These are phyloP conservation scores for Candida maltosa DNA, from an alignment of 805 yeast genomes.

Conservation along the genomic window DNA sequence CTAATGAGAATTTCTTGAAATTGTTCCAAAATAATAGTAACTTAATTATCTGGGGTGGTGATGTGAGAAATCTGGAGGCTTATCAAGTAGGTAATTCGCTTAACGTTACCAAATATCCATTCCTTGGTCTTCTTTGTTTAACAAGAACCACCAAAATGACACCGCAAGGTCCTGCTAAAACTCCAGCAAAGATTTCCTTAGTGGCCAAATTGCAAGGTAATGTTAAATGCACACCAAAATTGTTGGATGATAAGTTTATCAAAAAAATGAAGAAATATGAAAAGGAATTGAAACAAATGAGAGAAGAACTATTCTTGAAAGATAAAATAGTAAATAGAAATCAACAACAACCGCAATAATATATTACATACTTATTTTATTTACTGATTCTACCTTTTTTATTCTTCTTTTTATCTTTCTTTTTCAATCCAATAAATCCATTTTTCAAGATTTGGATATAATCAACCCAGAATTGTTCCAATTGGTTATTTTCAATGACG, in stretches of 20 bases:
- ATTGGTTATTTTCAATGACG: slow-evolving; percentile 54
- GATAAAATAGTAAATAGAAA: slow-evolving; percentile 75
- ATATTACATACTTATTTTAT: slow-evolving; percentile 1
- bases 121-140: slow-evolving; percentile 70
- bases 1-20: slow-evolving; percentile 47
- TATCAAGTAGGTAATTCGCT: slow-evolving; percentile 77
- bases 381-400: slow-evolving; percentile 45
- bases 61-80: slow-evolving; percentile 76
- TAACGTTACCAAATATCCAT: slow-evolving; percentile 74
- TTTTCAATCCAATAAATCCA: slow-evolving; percentile 73
- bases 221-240: background rate
- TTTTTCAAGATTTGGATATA: slow-evolving; percentile 67
- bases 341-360: slow-evolving; percentile 71
- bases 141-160: slow-evolving; percentile 55
- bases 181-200: slow-evolving; percentile 56
- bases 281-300: slow-evolving; percentile 56
- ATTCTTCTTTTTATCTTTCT: slow-evolving; percentile 77
- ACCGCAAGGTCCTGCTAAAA: slow-evolving; percentile 51
- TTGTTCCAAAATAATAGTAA: slow-evolving; percentile 36
- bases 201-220: slow-evolving; percentile 63
- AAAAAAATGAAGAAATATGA: slow-evolving; percentile 53
- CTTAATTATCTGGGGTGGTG: slow-evolving; percentile 82
- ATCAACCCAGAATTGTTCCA: slow-evolving; percentile 74
- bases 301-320: slow-evolving; percentile 66
- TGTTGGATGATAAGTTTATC: slow-evolving; percentile 29